Conservation (phyloP, 2,329 filamentous ascomycete genomes). For the Aspergillus sp. region DNA sequence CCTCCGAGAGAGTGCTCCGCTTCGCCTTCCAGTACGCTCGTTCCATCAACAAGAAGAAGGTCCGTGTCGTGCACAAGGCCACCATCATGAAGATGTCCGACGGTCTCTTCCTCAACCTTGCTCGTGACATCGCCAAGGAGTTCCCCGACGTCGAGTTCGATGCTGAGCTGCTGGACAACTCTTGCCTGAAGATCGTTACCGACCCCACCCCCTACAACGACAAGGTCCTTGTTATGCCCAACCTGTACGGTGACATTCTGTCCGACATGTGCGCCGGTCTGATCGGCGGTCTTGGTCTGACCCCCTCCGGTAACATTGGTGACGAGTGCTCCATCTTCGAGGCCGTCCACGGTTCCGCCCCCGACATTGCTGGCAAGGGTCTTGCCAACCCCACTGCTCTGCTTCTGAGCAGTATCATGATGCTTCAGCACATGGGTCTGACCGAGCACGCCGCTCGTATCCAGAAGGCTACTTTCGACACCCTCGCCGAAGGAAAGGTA, state of each 20-base stretch:
- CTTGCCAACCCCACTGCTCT: constrained; percentile 97
- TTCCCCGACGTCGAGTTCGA: constrained; percentile 96
- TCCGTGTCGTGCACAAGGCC: constrained; percentile 98
- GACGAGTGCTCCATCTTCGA: constrained; percentile 99
- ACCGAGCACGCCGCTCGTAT: constrained; percentile 81
- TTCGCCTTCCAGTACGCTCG: constrained; percentile 98
- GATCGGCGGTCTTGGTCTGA: constrained; percentile 95
- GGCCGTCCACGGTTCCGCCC: constrained; percentile 95
- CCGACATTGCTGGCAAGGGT: constrained; percentile 93
- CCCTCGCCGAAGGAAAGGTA: constrained; percentile 91
- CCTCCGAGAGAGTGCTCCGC: constrained; percentile 90
- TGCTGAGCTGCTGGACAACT: constrained; percentile 97
- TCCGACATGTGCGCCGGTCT: constrained; percentile 99
- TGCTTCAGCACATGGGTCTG: constrained; percentile 97
- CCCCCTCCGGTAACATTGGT: constrained; percentile 97
- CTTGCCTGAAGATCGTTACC: constrained; percentile 97
- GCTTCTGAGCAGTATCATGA: constrained; percentile 96
- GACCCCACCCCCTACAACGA: constrained; percentile 97
- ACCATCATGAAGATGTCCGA: constrained; percentile 99
- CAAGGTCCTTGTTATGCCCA: constrained; percentile 97
- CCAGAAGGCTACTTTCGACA: constrained; percentile 92
- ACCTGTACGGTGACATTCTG: constrained; percentile 98
- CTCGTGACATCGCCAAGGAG: constrained; percentile 84
- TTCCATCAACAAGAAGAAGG: constrained; percentile 91
- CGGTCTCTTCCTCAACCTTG: constrained; percentile 92